Conservation (phyloP, 495 filamentous ascomycete genomes). For the Aspergillus asperescens region DNA sequence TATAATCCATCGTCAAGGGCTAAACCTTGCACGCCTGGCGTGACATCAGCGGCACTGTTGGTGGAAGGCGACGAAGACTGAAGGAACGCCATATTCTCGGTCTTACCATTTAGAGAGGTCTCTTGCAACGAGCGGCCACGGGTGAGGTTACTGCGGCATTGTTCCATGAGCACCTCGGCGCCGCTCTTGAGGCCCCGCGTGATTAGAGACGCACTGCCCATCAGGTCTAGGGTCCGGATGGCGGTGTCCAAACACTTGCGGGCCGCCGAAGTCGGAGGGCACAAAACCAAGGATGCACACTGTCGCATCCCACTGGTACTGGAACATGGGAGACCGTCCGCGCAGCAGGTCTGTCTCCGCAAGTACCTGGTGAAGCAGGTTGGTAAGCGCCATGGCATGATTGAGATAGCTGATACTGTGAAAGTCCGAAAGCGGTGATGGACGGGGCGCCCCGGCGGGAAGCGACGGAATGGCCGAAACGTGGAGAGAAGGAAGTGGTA, state of each 20-base stretch:
- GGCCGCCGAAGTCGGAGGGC: constrained; percentile 32
- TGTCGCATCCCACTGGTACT: constrained; percentile 49
- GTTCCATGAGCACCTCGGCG: too few relatives aligned
- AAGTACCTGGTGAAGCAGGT: constrained; percentile 45
- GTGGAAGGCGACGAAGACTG: too few relatives aligned
- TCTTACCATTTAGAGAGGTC: too few relatives aligned
- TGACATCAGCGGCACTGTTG: too few relatives aligned
- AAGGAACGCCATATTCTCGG: too few relatives aligned
- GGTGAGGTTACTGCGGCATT: too few relatives aligned
- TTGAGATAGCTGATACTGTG: constrained; percentile 31
- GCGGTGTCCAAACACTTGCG: not conserved
- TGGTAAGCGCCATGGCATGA: constrained; percentile 45
- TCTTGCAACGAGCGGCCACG: too few relatives aligned
- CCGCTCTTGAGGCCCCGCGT: too few relatives aligned
- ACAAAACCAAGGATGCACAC: constrained; percentile 46
- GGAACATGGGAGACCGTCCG: constrained; percentile 44
- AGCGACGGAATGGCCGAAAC: constrained; percentile 26
- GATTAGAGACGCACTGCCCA: too few relatives aligned
- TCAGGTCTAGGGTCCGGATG: not conserved
- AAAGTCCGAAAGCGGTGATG: constrained; percentile 25
- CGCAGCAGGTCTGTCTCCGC: constrained; percentile 38
- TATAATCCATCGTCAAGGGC: too few relatives aligned
- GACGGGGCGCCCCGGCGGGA: constrained; percentile 3
- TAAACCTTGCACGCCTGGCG: too few relatives aligned
- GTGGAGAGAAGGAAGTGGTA: constrained; percentile 21